Evolutionary conservation across 139 green algal genomes (phyloP).

Genomic region (Tetraselmis chui): DNA sequence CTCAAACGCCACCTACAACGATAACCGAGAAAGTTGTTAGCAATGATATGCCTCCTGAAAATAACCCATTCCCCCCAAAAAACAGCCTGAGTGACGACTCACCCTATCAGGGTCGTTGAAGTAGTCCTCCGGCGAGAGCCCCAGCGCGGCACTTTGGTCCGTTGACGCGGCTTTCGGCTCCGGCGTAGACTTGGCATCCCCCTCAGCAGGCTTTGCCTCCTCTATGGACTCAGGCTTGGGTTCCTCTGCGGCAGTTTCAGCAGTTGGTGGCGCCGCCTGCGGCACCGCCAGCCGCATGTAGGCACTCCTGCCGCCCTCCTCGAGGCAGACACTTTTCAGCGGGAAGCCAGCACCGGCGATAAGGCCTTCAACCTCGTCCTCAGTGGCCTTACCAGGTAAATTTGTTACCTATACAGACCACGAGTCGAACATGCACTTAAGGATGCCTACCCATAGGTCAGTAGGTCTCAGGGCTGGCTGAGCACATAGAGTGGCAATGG

Average conservation of each 20-base stretch:
- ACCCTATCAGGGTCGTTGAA: neutral
- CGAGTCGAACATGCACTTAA: too few species aligned
- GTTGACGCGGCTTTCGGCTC: too few species aligned
- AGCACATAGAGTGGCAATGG: too few species aligned
- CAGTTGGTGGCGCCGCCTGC: neutral
- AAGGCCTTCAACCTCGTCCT: neutral
- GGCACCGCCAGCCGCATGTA: neutral
- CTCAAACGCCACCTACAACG: neutral
- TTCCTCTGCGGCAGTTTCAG: neutral
- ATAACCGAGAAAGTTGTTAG: neutral
- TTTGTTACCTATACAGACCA: too few species aligned
- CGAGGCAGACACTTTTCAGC: neutral
- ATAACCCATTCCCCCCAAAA: too few species aligned
- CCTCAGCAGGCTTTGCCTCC: neutral
- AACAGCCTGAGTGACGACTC: neutral
- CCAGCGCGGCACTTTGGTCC: neutral
- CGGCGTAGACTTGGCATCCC: neutral
- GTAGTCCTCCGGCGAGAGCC: neutral
- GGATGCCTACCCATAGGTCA: too few species aligned
- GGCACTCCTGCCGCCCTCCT: neutral
- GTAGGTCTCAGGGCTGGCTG: too few species aligned
- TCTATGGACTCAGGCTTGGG: neutral
- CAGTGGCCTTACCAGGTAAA: neutral
- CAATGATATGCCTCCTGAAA: neutral
- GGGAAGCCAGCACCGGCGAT: neutral